Base-by-base conservation (phyloP, 2,329 filamentous ascomycete species). In the Cytospora piceae region DNA sequence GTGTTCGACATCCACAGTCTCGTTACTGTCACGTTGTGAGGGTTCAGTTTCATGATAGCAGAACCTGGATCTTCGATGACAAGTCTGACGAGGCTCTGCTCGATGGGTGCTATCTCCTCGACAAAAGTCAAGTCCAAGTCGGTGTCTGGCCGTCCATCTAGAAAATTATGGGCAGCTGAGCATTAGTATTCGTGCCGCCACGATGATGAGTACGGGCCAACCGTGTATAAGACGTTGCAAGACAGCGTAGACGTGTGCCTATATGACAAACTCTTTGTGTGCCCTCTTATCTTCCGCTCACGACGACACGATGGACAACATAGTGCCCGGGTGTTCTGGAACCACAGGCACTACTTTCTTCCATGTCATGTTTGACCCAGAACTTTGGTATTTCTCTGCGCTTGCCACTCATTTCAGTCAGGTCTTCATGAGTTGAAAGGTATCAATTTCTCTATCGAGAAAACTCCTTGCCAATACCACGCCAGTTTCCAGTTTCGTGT, bases 391-490 rank as follows among this genome's bases (percentile, higher is more conserved):
- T 39, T 12, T 39, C 12, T 39, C 37, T 39, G 37, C 37, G 37
- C 37, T 39, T 39, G 37, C 37, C 14, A 39, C 32, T 34, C 32
- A 6, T 17, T 39, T 39, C 37, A 17, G 37, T 17, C 15, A 39
- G 37, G 14, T 39, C 3, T 17, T 11, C 37, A 39, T 39, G 15
- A 39, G 37, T 17, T 61, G 34, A 42, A 61, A 54, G 59, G 51
- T 55, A 61, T 61, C 59, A 55, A 22, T 61, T 55, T 37, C 24
- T 42, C 59, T 61, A 61, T 42, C 49, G 58, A 61, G 58, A 61
- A 22, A 42, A 3, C 58, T 39, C 58, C 34, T 29, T 24, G 34
- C 58, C 58, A 34, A 61, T 61, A 61, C 31, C 58, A 61, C 49
- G 49, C 29, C 27, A 42, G 54, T 55, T 51, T 52, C 51, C 29